These are phyloP conservation scores for Candida sphagnicola DNA, from an alignment of 805 yeast species.

Conservation along the genomic window DNA sequence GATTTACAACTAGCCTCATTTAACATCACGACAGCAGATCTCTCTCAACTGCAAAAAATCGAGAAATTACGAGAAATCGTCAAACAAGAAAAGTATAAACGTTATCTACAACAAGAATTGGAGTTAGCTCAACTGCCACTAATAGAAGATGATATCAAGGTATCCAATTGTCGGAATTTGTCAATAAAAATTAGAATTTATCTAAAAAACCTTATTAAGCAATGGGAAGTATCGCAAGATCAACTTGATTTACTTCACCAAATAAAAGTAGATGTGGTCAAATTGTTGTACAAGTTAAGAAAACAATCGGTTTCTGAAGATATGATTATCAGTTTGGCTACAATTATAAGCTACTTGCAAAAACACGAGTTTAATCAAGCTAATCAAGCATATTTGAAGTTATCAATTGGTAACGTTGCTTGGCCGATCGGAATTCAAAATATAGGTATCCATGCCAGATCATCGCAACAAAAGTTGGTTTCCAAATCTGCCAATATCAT, in stretches of 20 bases:
- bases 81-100: slow-evolving; percentile 10
- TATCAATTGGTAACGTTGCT: slow-evolving; percentile 83
- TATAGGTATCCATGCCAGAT: slow-evolving; percentile 76
- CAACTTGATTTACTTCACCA: slow-evolving; percentile 19
- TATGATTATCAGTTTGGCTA: slow-evolving; percentile 51
- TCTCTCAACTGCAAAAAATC: slow-evolving; percentile 15
- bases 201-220: slow-evolving; percentile 39
- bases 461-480: slow-evolving; percentile 55
- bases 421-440: slow-evolving; percentile 88
- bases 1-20: slow-evolving; percentile 8
- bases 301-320: slow-evolving; percentile 37
- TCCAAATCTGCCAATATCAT: slow-evolving; percentile 64
- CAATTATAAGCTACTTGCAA: slow-evolving; percentile 62
- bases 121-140: slow-evolving; percentile 7
- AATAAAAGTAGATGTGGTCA: slow-evolving; percentile 45
- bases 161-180: slow-evolving; percentile 18
- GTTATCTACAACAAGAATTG: slow-evolving; percentile 9
- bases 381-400: slow-evolving; percentile 63
- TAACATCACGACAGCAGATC: slow-evolving; percentile 5
- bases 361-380: slow-evolving; percentile 46
- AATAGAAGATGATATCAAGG: slow-evolving; percentile 7
- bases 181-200: slow-evolving; percentile 44
- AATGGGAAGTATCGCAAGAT: slow-evolving; percentile 33
- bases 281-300: slow-evolving; percentile 41
- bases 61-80: slow-evolving; percentile 7